Base-by-base conservation (phyloP, 805 yeast species). In the Scheffersomyces coipomensis region DNA sequence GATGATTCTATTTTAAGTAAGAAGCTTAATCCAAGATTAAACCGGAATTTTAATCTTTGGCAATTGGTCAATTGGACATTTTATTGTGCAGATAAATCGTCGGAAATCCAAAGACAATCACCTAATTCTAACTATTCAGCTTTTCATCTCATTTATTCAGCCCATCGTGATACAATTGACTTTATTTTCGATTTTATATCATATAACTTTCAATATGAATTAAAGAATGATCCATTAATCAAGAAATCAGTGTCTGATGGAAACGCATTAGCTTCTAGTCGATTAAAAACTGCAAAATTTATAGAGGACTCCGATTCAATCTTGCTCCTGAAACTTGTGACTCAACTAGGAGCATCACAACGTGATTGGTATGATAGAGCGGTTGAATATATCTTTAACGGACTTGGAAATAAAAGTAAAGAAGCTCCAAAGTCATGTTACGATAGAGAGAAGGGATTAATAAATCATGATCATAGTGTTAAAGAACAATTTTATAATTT, bases 41-140 rank as follows among this genome's bases (percentile, higher is more conserved):
- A 47, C 22, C 17, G 36, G 4, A 40, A 42, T 11, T 65, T 53
- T 46, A 52, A 41, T 29, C 10, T 68, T 5, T 64, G 71, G 71
- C 39, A 47, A 11, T 39, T 67, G 24, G 36, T 64, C 10, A 53
- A 55, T 27, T 68, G 73, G 73, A 44, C 63, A 9, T 62, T 64
- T 34, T 51, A 50, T 44, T 68, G 73, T 47, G 67, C 68, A 6
- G 59, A 59, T 19, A 39, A 45, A 38, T 50, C 60, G 11, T 41
- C 56, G 5, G 44, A 51, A 29, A 47, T 51, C 37, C 56, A 56
- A 38, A 32, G 13, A 12, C 37, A 38, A 10, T 44, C 48, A 13
- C 45, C 48, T 32, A 49, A 55, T 41, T 49, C 62, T 2, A 10
- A 40, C 5, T 40, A 32, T 25, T 47, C 59, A 1, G 41, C 46